Base-by-base conservation (phyloP, 805 yeast species). In the Kluyveromyces wickerhamii region DNA sequence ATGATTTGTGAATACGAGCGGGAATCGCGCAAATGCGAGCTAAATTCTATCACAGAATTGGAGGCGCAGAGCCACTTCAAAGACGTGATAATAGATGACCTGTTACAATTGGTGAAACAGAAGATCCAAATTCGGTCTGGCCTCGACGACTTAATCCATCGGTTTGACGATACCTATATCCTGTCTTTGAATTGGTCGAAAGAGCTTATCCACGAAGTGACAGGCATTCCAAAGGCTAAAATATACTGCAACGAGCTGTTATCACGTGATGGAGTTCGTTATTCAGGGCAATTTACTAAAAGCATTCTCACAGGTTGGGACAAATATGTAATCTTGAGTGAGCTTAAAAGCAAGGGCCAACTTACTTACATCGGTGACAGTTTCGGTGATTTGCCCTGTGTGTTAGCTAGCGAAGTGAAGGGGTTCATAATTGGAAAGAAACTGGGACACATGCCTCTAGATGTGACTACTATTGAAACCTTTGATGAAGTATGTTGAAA, bases 101-200 rank as follows among this genome's bases (percentile, higher is more conserved):
- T 54, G 7, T 26, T 29, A 9, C 24, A 29, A 2, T 44, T 39
- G 27, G 48, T 41, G 27, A 10, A 17, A 18, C 29, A 30, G 6
- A 19, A 24, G 14, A 24, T 16, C 6, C 21, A 31, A 8, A 4
- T 39, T 4, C 33, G 39, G 10, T 24, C 37, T 8, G 42, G 30
- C 10, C 33, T 39, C 12, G 31, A 8, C 23, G 27, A 13, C 10
- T 39, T 20, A 10, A 38, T 22, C 28, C 28, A 15, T 21, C 17
- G 17, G 18, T 32, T 19, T 6, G 28, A 35, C 15, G 36, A 36
- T 7, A 39, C 49, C 15, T 47, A 47, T 27, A 29, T 56, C n/a
- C 16, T 56, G 5, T 54, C 60, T 1, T 41, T 56, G 6, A 54
- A 54, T 36, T 56, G 61, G 61, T 53, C 57, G 10, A 30, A 32